These are phyloP conservation scores for Petrea volubilis DNA, from an alignment of 257 asterid genomes.

Conservation along the genomic window DNA sequence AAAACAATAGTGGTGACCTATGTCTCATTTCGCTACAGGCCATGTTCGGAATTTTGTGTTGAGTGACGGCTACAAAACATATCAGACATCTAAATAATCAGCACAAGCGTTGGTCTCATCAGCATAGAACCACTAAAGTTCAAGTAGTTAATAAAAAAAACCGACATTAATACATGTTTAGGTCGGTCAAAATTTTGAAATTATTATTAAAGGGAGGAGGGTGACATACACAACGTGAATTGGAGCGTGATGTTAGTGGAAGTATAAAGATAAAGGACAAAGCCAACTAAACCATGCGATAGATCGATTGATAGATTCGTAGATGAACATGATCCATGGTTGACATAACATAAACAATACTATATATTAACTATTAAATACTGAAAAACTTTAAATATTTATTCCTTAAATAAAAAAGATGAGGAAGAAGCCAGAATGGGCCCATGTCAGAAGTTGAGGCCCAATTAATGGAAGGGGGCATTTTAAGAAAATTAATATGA, in stretches of 20 bases:
- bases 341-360: background rate
- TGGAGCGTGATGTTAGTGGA: background rate
- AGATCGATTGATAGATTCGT: constrained; percentile 21
- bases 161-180: too few relatives aligned
- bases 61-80: too few relatives aligned
- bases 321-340: background rate
- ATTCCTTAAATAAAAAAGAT: background rate
- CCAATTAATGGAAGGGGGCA: background rate
- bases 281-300: constrained; percentile 2
- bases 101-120: too few relatives aligned
- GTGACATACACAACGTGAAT: background rate
- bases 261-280: background rate
- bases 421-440: background rate
- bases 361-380: background rate
- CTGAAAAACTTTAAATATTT: background rate
- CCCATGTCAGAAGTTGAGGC: background rate
- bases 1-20: too few relatives aligned
- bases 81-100: too few relatives aligned
- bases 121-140: too few relatives aligned
- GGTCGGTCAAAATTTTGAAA: too few relatives aligned
- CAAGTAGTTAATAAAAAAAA: too few relatives aligned
- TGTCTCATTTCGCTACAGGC: too few relatives aligned
- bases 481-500: background rate
- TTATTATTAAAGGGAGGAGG: background rate
- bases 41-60: too few relatives aligned